Conservation (phyloP, 257 asterid genomes). For the Nicotiana knightiana region DNA sequence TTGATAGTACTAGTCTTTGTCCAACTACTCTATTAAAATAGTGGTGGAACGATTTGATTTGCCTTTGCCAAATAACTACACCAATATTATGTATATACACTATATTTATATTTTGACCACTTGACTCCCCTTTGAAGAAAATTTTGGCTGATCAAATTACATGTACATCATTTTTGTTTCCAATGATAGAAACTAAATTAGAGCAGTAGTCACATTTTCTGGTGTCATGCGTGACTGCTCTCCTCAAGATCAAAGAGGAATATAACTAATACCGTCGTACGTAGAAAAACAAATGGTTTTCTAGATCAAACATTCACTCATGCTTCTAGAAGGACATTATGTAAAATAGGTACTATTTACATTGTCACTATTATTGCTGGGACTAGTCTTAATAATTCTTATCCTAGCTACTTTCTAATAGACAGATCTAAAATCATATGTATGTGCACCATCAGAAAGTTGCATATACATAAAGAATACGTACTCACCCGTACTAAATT, state of each 20-base stretch:
- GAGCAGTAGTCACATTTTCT: not conserved
- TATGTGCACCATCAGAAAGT: too few relatives aligned
- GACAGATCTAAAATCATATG: too few relatives aligned
- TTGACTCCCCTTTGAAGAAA: too few relatives aligned
- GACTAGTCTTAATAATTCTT: too few relatives aligned
- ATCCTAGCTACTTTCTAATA: too few relatives aligned
- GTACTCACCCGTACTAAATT: not conserved
- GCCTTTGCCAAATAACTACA: too few relatives aligned
- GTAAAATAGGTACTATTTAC: not conserved
- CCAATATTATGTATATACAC: too few relatives aligned
- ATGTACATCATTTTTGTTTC: too few relatives aligned
- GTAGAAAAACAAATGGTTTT: not conserved
- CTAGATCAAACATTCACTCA: not conserved
- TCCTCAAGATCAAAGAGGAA: not conserved
- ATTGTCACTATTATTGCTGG: not conserved
- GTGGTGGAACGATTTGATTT: too few relatives aligned
- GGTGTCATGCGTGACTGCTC: not conserved
- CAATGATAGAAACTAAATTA: too few relatives aligned
- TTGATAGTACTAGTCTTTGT: not conserved
- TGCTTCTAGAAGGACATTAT: not conserved
- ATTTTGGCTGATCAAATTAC: too few relatives aligned
- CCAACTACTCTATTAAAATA: not conserved
- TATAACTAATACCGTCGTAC: not conserved
- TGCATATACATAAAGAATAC: not conserved
- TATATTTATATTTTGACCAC: too few relatives aligned